Base-by-base conservation (phyloP, 345 rosid species). In the Lumnitzera racemosa region DNA sequence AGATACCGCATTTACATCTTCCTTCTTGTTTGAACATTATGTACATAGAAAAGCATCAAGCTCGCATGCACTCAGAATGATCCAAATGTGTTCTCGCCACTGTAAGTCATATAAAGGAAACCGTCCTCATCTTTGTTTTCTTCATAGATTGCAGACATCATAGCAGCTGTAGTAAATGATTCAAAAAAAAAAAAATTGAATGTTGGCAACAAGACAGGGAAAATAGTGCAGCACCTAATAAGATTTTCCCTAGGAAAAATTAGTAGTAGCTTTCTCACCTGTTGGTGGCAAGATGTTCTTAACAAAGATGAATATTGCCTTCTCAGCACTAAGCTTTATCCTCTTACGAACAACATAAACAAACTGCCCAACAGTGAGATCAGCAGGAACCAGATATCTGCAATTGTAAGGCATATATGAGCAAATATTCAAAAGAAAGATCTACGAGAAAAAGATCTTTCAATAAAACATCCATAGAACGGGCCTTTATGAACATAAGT, bases 61-160 rank as follows among this genome's bases (percentile, higher is more conserved):
- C 23, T 67, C 13, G 31, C 31, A 24, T 47, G 51, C 0, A 12
- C 65, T 29, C 25, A 65, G 62, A 63, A 47, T 6, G 59, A 50
- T 57, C 88, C 88, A 46, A 83, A 83, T 46, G 88, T 83, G 81
- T 83, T 83, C 71, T 83, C 88, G 0, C 88, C 85, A 0, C 88
- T 83, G 73, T 80, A 83, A 46, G 80, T 80, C 88, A 83, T 83
- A 73, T 83, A 83, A 46, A 83, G 83, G 81, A 83, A 83, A 4
- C 88, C 85, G 55, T 83, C 88, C 55, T 78, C 88, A 43, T 83
- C 88, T 69, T 83, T 83, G 76, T 81, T 78, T 73, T 80, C 88
- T 65, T 83, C 88, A 15, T 83, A 83, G 50, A 80, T 80, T 36
- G 88, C 71, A 10, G 83, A 78, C 85, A 83, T 83, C 88, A 83